Conservation (phyloP, 257 asterid genomes). For the Solanum megistacrolobum region DNA sequence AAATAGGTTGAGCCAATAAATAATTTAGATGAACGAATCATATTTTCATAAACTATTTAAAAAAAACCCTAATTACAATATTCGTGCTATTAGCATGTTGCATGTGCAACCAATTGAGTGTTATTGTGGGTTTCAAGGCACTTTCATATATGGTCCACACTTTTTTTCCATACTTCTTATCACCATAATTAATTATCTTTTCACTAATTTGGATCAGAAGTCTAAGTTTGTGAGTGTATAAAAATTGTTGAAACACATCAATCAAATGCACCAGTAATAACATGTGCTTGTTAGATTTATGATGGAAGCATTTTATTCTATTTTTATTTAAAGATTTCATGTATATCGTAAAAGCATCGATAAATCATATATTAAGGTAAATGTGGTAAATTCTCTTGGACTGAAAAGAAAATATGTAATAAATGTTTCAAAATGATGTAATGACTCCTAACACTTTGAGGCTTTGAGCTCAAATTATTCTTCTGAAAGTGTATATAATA, state of each 20-base stretch:
- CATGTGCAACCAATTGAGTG: background rate
- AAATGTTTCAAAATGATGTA: background rate
- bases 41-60: background rate
- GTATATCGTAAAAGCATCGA: background rate
- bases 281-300: background rate
- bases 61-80: background rate
- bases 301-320: background rate
- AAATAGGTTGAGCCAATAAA: background rate
- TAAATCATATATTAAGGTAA: background rate
- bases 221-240: background rate
- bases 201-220: background rate
- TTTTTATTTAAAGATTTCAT: background rate
- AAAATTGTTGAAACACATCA: background rate
- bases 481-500: background rate
- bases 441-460: background rate
- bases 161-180: background rate
- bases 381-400: background rate
- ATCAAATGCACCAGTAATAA: background rate
- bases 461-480: background rate
- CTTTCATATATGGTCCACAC: slow-evolving; percentile 12
- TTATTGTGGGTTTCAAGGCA: background rate
- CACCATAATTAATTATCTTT: background rate
- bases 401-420: background rate
- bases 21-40: background rate
- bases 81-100: background rate